Percentiles rank a stretch among this genome's conserved stretches.
phyloP scores from a whole-genome alignment of 2,329 filamentous ascomycete genomes.

The Sporothrix inflata region DNA sequence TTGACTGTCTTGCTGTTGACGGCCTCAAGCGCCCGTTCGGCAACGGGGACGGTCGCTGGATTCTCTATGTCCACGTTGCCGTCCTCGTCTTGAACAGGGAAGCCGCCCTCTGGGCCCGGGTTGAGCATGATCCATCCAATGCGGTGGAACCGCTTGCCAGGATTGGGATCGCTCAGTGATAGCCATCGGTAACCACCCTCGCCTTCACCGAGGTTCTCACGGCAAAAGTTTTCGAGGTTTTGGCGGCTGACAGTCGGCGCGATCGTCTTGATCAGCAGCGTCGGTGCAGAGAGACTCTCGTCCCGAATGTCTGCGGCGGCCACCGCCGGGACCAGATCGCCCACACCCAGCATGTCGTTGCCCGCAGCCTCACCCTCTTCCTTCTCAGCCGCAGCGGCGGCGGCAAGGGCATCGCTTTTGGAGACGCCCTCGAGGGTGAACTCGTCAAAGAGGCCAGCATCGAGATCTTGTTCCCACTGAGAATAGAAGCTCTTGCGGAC shows the following conservation, averaged over 20 bases:
- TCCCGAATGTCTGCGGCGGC: slow-evolving; percentile 88
- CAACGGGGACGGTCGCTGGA: slow-evolving; percentile 59
- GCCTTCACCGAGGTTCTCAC: slow-evolving; percentile 87
- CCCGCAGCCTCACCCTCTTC: slow-evolving; percentile 94
- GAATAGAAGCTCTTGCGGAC: slow-evolving; percentile 77
- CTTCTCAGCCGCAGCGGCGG: slow-evolving; percentile 77
- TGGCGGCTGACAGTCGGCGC: slow-evolving; percentile 92
- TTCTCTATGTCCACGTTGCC: slow-evolving; percentile 61
- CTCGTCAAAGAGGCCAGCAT: slow-evolving; percentile 85
- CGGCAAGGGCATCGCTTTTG: slow-evolving; percentile 88
- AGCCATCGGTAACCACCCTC: slow-evolving; percentile 95
- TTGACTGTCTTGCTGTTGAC: slow-evolving; percentile 98
- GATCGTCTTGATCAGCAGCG: slow-evolving; percentile 95
- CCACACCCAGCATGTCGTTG: slow-evolving; percentile 89
- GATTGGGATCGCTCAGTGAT: slow-evolving; percentile 94
- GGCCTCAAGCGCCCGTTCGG: slow-evolving; percentile 87
- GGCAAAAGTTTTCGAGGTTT: slow-evolving; percentile 92
- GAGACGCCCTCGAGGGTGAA: slow-evolving; percentile 93
- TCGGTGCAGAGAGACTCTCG: slow-evolving; percentile 84
- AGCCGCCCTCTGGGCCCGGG: slow-evolving; percentile 63
- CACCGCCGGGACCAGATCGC: slow-evolving; percentile 81
- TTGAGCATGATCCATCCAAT: slow-evolving; percentile 99
- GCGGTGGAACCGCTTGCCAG: slow-evolving; percentile 92
- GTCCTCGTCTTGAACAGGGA: slow-evolving; percentile 61
- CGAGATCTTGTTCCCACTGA: slow-evolving; percentile 88